These are phyloP conservation scores for Epipyxis sp. DNA, from an alignment of 108 stramenopile species.

Conservation along the genomic window DNA sequence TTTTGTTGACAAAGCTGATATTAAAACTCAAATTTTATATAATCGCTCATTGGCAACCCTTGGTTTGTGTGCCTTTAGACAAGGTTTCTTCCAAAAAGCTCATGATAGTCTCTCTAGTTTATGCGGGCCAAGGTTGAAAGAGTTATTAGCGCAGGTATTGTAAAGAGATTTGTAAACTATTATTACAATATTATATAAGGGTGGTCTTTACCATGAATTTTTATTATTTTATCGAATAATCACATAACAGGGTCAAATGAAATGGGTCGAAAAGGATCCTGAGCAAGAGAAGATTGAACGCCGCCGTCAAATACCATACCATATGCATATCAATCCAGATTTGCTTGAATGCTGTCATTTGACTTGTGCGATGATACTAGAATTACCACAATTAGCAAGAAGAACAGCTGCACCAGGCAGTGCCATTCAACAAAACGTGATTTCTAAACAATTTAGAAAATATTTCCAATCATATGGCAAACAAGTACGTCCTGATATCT, in stretches of 20 bases:
- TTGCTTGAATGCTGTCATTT: constrained; percentile 91
- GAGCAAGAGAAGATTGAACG: constrained; percentile 97
- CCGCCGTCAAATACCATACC: constrained; percentile 88
- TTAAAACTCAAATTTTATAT: constrained; percentile 90
- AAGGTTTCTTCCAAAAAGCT: constrained; percentile 84
- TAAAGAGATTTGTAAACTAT: constrained; percentile 33
- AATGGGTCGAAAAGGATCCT: constrained; percentile 40
- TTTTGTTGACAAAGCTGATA: constrained; percentile 62
- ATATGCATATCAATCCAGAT: constrained; percentile 93
- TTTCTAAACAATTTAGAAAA: constrained; percentile 88
- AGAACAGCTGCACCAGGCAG: constrained; percentile 44
- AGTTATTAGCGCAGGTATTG: constrained; percentile 91
- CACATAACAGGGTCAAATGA: neutral
- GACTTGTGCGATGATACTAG: constrained; percentile 93
- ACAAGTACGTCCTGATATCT: constrained; percentile 6
- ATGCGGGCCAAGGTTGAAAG: constrained; percentile 70
- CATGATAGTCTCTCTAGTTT: constrained; percentile 89
- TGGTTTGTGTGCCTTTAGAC: constrained; percentile 92
- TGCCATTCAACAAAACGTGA: constrained; percentile 53
- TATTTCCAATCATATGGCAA: constrained; percentile 8
- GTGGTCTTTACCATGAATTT: too few relatives aligned
- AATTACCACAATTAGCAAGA: constrained; percentile 93
- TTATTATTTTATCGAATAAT: too few relatives aligned
- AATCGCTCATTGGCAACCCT: constrained; percentile 95
- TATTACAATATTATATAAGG: neutral